These are phyloP conservation scores for Aspergillus leporis DNA, from an alignment of 495 filamentous ascomycete species.

Conservation along the genomic window DNA sequence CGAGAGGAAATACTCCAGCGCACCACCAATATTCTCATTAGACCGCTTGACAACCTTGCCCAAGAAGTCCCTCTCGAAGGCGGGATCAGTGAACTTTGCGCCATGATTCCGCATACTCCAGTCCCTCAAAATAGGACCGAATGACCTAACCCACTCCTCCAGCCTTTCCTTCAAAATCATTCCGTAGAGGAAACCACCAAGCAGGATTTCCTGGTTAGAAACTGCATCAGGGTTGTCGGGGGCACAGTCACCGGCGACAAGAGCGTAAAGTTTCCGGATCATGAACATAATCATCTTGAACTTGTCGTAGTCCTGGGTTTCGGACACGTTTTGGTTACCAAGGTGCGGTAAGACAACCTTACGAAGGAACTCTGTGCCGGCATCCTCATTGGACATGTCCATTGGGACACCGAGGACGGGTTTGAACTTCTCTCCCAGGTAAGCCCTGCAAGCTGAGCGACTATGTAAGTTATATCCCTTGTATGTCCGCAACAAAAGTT, in stretches of 20 bases:
- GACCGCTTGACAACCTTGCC: constrained; percentile 71
- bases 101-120: constrained; percentile 67
- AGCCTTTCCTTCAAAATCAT: constrained; percentile 93
- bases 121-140: constrained; percentile 62
- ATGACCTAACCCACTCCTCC: constrained; percentile 77
- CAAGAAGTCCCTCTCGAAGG: constrained; percentile 77
- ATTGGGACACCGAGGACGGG: constrained; percentile 77
- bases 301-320: constrained; percentile 82
- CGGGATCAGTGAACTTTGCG: constrained; percentile 64
- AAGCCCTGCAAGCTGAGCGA: constrained; percentile 72
- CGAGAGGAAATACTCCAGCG: constrained; percentile 91
- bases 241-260: constrained; percentile 88
- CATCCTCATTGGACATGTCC: constrained; percentile 81
- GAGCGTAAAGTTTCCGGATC: constrained; percentile 89
- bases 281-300: constrained; percentile 95
- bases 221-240: constrained; percentile 95
- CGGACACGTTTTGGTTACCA: constrained; percentile 76
- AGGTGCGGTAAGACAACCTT: constrained; percentile 90
- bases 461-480: constrained; percentile 83
- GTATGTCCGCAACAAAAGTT: constrained; percentile 89
- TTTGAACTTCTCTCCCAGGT: constrained; percentile 86
- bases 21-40: constrained; percentile 84
- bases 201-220: constrained; percentile 88
- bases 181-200: constrained; percentile 90
- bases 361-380: constrained; percentile 84